Conservation (phyloP, 1,284 basidiomycete species). For the Ustilago sp. region DNA sequence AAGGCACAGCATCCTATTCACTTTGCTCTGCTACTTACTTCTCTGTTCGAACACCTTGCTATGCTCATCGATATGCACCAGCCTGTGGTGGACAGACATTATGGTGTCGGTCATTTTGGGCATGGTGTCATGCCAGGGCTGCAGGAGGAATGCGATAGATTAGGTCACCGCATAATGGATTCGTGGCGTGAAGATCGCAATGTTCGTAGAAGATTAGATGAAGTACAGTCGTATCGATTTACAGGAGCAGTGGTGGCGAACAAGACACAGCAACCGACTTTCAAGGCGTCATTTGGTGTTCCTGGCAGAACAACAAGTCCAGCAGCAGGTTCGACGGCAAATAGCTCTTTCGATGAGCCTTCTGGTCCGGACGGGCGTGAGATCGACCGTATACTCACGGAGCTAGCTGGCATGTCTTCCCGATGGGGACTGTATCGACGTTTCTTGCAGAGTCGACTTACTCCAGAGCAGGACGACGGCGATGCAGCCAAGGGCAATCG, state of each 20-base stretch:
- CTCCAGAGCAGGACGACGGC: slow-evolving; percentile 70
- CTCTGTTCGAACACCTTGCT: slow-evolving; percentile 93
- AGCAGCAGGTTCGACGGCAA: slow-evolving; percentile 70
- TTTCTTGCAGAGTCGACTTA: slow-evolving; percentile 81
- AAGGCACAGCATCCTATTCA: slow-evolving; percentile 51
- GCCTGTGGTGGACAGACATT: slow-evolving; percentile 96
- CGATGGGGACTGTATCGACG: slow-evolving; percentile 91
- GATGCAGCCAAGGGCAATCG: slow-evolving; percentile 1
- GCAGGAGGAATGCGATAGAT: slow-evolving; percentile 85
- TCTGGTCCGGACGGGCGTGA: slow-evolving; percentile 84
- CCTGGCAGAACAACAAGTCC: slow-evolving; percentile 67
- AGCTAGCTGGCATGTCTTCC: slow-evolving; percentile 87
- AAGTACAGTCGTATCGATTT: slow-evolving; percentile 41
- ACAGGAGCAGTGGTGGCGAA: slow-evolving; percentile 48
- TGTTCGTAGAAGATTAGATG: slow-evolving; percentile 43
- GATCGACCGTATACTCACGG: slow-evolving; percentile 86
- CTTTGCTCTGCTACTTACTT: slow-evolving; percentile 73
- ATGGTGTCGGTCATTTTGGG: slow-evolving; percentile 72
- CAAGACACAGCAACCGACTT: slow-evolving; percentile 68
- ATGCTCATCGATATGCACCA: slow-evolving; percentile 97
- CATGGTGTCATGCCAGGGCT: slow-evolving; percentile 77
- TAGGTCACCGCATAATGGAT: slow-evolving; percentile 80
- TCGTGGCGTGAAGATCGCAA: slow-evolving; percentile 81
- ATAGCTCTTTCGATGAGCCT: slow-evolving; percentile 73
- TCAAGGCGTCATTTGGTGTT: slow-evolving; percentile 69